Percentiles rank a stretch among this genome's conserved stretches.
Evolutionary conservation across 352 stramenopile species (phyloP).

Genomic region (Phytophthora capsici): DNA sequence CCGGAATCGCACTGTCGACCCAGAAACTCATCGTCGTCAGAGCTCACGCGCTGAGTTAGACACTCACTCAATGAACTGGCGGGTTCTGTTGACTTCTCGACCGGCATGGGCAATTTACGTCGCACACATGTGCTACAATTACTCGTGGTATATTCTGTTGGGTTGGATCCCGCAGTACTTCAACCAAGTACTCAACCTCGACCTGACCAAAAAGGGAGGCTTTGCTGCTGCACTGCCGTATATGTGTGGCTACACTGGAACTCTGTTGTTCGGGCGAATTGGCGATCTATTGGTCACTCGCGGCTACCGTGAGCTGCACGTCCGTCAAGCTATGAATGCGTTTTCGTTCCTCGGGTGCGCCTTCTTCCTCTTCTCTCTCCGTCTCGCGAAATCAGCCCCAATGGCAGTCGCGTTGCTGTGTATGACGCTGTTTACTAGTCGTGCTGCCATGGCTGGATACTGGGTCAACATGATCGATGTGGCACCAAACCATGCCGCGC

Average conservation of each 20-base stretch:
- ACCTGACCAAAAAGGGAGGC: slow-evolving; percentile 71
- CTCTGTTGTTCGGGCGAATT: slow-evolving; percentile 73
- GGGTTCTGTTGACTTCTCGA: slow-evolving; percentile 65
- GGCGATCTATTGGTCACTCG: slow-evolving; percentile 72
- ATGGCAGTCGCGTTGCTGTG: slow-evolving; percentile 73
- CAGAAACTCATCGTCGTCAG: slow-evolving; percentile 48
- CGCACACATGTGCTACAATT: slow-evolving; percentile 89
- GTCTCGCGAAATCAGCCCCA: slow-evolving; percentile 61
- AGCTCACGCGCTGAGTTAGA: slow-evolving; percentile 47
- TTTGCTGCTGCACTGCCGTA: slow-evolving; percentile 79
- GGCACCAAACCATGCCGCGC: slow-evolving; percentile 73
- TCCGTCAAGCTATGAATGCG: slow-evolving; percentile 82
- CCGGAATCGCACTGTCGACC: slow-evolving; percentile 61
- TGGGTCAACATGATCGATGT: slow-evolving; percentile 94
- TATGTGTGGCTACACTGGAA: slow-evolving; percentile 78
- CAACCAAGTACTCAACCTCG: slow-evolving; percentile 75
- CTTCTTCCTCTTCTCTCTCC: slow-evolving; percentile 73
- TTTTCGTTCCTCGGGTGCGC: slow-evolving; percentile 77
- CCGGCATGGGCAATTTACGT: slow-evolving; percentile 87
- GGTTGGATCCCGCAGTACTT: slow-evolving; percentile 92
- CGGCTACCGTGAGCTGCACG: slow-evolving; percentile 71
- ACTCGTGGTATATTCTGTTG: slow-evolving; percentile 88
- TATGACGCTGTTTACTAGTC: slow-evolving; percentile 79
- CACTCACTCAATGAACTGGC: slow-evolving; percentile 68
- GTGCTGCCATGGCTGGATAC: slow-evolving; percentile 79